These are phyloP conservation scores for Leccinum disarticulatum DNA, from an alignment of 768 basidiomycete genomes.

Conservation along the genomic window DNA sequence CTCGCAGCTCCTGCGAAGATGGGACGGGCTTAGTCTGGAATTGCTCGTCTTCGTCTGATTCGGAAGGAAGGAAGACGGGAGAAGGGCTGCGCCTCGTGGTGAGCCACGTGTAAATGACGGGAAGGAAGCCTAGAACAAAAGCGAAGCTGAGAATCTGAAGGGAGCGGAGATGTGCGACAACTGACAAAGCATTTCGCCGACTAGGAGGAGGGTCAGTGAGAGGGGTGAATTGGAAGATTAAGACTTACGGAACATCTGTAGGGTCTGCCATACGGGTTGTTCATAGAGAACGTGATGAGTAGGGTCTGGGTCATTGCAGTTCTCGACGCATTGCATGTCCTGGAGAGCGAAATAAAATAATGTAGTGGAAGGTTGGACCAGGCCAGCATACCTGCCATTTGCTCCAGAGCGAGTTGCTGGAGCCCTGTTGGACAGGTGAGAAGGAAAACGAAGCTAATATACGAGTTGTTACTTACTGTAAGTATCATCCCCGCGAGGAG, in stretches of 20 bases:
- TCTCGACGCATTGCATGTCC: slow-evolving; percentile 99
- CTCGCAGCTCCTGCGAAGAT: slow-evolving; percentile 49
- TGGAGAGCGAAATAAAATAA: slow-evolving; percentile 26
- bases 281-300: slow-evolving; percentile 73
- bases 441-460: not conserved
- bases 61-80: slow-evolving; percentile 55
- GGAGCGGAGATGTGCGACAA: slow-evolving; percentile 25
- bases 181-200: slow-evolving; percentile 94
- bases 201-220: slow-evolving; percentile 47
- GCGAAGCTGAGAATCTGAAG: slow-evolving; percentile 19
- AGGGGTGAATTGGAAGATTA: slow-evolving; percentile 8
- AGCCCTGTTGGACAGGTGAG: slow-evolving; percentile 47
- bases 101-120: slow-evolving; percentile 72
- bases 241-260: slow-evolving; percentile 84
- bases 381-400: slow-evolving; percentile 69
- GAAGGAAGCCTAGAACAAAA: slow-evolving; percentile 69
- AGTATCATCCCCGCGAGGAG: slow-evolving; percentile 93
- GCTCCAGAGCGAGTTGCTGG: slow-evolving; percentile 77
- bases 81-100: slow-evolving; percentile 44
- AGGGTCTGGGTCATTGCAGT: slow-evolving; percentile 71
- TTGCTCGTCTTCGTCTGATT: slow-evolving; percentile 45
- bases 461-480: slow-evolving; percentile 48
- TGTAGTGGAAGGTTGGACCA: not conserved
- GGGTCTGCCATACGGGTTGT: slow-evolving; percentile 91
- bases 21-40: slow-evolving; percentile 33